Evolutionary conservation across 768 basidiomycete genomes (phyloP), one percentile per base, ranked within the genome.

Genomic region (Kwoniella sp.): DNA sequence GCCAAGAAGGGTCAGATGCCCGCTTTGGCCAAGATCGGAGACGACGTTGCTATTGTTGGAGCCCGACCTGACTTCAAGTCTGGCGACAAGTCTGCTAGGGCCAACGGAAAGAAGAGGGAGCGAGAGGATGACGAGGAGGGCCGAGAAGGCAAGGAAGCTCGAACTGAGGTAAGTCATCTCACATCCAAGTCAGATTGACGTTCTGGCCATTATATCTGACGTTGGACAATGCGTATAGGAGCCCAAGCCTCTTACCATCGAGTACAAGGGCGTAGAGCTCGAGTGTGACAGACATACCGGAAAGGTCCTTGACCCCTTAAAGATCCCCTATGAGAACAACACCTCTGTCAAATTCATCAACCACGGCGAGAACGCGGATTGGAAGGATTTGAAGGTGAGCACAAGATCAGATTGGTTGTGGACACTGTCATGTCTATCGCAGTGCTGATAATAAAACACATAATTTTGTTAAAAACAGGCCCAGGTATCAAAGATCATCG

Each of bases 371-470:
- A 69, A 75, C 29, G 70, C 68, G 10, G 80, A 81, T 58, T 81
- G 80, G 80, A 77, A 80, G 68, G 65, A 72, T 26, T 65, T 81
- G 68, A 81, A 81, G 75, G 80, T 78, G 60, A 60, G 78, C 65
- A 25, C 49, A 63, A 22, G 47, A 24, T 29, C 47, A 37, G 27
- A 36, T 30, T 19, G 33, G 13, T 30, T 36, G 5, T 10, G 22
- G 29, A 37, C 25, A 13, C 13, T 52, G 10, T n/a, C n/a, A n/a
- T 26, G 12, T 54, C 26, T 2, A 21, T 9, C 25, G 10, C 29
- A 59, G 1, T 36, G n/a, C n/a, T 26, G n/a, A n/a, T n/a, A n/a
- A n/a, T n/a, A n/a, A n/a, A n/a, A n/a, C n/a, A n/a, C n/a, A n/a
- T n/a, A n/a, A n/a, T n/a, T n/a, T n/a, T n/a, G 27, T 24, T 19